Percentiles rank a stretch among this genome's conserved stretches.
These are phyloP conservation scores for Microcera coccophila DNA, from an alignment of 2,329 filamentous ascomycete species.

Conservation along the genomic window DNA sequence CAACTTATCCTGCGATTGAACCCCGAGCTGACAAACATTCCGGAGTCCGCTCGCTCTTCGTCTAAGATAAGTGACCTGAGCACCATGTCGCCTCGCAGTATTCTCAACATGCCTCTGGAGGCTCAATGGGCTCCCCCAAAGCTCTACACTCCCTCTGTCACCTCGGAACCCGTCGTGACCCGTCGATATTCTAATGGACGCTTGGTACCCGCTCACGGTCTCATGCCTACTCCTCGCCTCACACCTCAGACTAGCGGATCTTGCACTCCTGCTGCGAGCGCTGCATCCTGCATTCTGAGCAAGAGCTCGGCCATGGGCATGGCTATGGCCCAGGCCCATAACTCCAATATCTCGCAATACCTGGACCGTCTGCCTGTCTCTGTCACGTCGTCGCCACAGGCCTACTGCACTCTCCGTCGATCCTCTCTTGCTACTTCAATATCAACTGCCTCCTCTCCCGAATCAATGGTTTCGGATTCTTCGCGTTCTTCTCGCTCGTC, in stretches of 20 bases:
- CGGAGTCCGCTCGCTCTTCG: conserved; percentile 35
- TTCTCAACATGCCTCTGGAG: conserved; percentile 43
- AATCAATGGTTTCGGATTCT: conserved; percentile 63
- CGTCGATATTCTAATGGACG: conserved; percentile 44
- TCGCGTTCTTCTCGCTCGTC: conserved; percentile 61
- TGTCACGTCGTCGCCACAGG: conserved; percentile 50
- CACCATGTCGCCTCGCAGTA: conserved; percentile 40
- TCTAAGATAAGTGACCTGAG: conserved; percentile 34
- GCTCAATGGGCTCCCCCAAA: conserved; percentile 37
- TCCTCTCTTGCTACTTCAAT: conserved; percentile 61
- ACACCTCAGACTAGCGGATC: conserved; percentile 54
- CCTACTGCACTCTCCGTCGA: conserved; percentile 48
- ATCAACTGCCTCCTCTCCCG: conserved; percentile 61
- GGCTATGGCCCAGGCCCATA: conserved; percentile 55
- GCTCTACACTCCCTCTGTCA: conserved; percentile 37
- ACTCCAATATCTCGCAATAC: conserved; percentile 43
- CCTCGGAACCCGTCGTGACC: conserved; percentile 47
- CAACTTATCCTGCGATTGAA: conserved; percentile 54
- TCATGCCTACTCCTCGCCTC: conserved; percentile 56
- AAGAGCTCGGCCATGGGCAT: conserved; percentile 56
- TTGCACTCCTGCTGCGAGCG: conserved; percentile 58
- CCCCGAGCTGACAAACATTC: conserved; percentile 56
- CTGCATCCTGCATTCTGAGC: conserved; percentile 46
- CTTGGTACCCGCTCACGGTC: conserved; percentile 49
- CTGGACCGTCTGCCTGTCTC: conserved; percentile 51